These are phyloP conservation scores for Oxytropis ochrocephala DNA, from an alignment of 306 rosid genomes.

Conservation along the genomic window DNA sequence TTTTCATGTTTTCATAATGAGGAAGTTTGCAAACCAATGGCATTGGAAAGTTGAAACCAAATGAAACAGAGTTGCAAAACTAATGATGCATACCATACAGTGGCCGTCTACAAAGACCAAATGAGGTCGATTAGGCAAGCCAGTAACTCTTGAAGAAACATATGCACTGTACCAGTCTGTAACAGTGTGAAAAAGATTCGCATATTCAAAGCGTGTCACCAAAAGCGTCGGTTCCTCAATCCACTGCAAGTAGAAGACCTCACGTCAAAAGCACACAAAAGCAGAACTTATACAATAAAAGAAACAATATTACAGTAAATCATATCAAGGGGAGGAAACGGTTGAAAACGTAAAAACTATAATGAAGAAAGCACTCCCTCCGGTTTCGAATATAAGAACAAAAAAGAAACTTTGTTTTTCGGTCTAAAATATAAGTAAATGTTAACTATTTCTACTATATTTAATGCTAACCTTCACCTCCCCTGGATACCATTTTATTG, in stretches of 20 bases:
- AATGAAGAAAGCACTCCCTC: not conserved
- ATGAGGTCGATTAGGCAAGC: conserved; percentile 80
- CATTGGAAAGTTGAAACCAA: conserved; percentile 2
- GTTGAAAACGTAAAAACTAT: not conserved
- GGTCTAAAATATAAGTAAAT: no score
- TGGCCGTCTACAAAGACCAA: conserved; percentile 89
- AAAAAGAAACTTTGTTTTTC: no score
- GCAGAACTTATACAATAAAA: not conserved
- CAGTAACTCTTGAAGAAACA: conserved; percentile 79
- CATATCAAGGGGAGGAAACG: not conserved
- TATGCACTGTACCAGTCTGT: conserved; percentile 97
- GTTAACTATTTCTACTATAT: no score
- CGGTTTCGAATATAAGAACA: no score
- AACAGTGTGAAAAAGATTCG: conserved; percentile 88
- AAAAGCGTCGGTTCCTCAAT: conserved; percentile 87
- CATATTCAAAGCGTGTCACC: conserved; percentile 94
- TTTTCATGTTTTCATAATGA: not conserved
- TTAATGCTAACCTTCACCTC: no score
- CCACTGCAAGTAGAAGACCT: conserved; percentile 68
- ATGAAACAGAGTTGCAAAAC: conserved; percentile 1
- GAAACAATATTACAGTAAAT: not conserved
- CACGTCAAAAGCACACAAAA: conserved; percentile 32
- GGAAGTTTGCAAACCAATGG: not conserved
- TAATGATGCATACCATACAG: conserved; percentile 54
- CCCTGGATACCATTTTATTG: no score